Evolutionary conservation across 345 rosid genomes (phyloP), one percentile per base, ranked within the genome.

Genomic region (Noccaea bulbosa): DNA sequence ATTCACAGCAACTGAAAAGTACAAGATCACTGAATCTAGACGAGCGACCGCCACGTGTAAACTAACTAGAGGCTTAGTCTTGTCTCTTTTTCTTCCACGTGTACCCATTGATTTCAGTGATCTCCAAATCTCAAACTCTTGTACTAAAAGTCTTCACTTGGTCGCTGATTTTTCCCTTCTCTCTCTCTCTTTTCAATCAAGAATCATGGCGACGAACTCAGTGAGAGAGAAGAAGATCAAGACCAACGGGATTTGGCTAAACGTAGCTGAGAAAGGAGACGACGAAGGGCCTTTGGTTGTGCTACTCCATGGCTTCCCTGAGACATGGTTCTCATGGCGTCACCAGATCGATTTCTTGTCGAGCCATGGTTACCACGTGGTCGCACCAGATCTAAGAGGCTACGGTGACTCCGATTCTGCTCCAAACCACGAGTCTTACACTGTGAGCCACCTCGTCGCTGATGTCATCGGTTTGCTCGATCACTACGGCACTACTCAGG

Each of bases 281-380:
- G 78, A 85, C 0, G 5, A 6, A 10, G 83, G 89, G 7, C 87
- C 91, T 3, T 70, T 87, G 7, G 86, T 86, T 55, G 43, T 90
- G 30, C 52, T 87, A 10, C 86, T 87, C 45, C 91, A 84, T 70
- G 93, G 96, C 37, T 89, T 89, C 82, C 92, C 96, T 24, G 96
- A 89, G 72, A 67, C 83, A 49, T 87, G 88, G 89, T 86, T 78
- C 68, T 86, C 91, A 5, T 87, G 91, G 96, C 85, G 91, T 65
- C 88, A 87, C 55, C 91, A 85, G 76, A 89, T 87, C 43, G 53
- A 70, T 48, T 78, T 55, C 80, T 67, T 85, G 74, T 89, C 86
- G 24, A 62, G 47, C 62, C 82, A 67, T 51, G 91, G 92, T 8
- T 89, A 78, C 81, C 92, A 77, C 58, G 85, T 67, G 0, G 84